A percentile compares a stretch with the other conserved stretches of the same genome.
These are phyloP conservation scores for Lachancea dasiensis DNA, from an alignment of 805 yeast species.

Conservation along the genomic window DNA sequence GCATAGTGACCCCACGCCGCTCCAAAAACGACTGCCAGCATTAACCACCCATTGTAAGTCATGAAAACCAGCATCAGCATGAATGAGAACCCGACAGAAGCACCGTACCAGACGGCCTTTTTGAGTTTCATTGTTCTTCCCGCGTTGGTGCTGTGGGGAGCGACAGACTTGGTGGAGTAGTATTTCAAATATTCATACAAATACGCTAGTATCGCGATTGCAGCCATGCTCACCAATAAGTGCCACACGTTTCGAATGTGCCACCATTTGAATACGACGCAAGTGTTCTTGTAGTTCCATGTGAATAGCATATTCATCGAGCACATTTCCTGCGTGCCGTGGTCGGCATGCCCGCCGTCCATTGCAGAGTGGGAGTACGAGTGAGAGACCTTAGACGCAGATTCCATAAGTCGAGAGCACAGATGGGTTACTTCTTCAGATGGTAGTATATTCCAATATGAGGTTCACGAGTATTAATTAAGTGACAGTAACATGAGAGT, in stretches of 20 bases:
- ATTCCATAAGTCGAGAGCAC: constrained; percentile 1
- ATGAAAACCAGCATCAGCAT: constrained; percentile 74
- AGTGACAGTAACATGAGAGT: no score
- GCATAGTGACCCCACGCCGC: constrained; percentile 62
- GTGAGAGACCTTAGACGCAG: no score
- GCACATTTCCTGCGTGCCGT: constrained; percentile 35
- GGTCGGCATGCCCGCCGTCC: constrained; percentile 19
- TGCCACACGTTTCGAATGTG: constrained; percentile 51
- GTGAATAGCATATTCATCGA: constrained; percentile 73
- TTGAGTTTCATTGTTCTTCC: constrained; percentile 18
- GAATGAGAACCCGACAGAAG: constrained; percentile 65
- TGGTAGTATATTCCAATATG: no score
- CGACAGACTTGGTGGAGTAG: constrained; percentile 3
- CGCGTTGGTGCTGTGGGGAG: constrained; percentile 1
- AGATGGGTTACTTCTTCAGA: not conserved
- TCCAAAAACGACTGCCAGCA: constrained; percentile 67
- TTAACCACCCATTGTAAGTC: constrained; percentile 84
- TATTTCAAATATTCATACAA: constrained; percentile 51
- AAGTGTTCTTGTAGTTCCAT: constrained; percentile 68
- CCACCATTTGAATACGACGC: constrained; percentile 78
- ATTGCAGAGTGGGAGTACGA: constrained; percentile 14
- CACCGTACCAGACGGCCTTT: constrained; percentile 47
- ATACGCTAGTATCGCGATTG: constrained; percentile 43
- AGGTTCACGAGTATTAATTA: no score
- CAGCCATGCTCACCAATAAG: constrained; percentile 46